phyloP scores from a whole-genome alignment of 116 monocot species.

The Iris pallida region DNA sequence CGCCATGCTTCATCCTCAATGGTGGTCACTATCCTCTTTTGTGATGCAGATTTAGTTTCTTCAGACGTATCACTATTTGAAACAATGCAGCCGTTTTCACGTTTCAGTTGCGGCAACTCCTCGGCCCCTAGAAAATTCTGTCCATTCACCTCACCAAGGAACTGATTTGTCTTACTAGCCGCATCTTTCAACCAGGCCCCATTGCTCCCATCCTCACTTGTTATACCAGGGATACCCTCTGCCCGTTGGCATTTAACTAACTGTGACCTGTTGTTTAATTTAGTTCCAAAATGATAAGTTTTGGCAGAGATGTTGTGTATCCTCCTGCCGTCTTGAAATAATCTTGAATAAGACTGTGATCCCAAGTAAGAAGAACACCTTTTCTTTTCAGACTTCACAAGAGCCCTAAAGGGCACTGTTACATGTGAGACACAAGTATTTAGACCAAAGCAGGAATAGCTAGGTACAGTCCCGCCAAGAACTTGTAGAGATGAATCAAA shows the following conservation, averaged over 20 bases:
- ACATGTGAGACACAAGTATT: conserved; percentile 19
- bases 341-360: conserved; percentile 2
- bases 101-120: conserved; percentile 5
- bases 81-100: conserved; percentile 18
- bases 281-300: background rate
- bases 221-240: conserved; percentile 22
- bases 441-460: conserved; percentile 16
- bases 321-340: conserved; percentile 4
- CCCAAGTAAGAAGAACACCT: conserved; percentile 6
- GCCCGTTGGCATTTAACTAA: conserved; percentile 13
- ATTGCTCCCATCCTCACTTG: conserved; percentile 31
- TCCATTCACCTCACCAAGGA: conserved; percentile 23
- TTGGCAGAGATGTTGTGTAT: background rate
- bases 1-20: conserved; percentile 89
- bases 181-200: conserved; percentile 38
- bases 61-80: conserved; percentile 15
- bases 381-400: conserved; percentile 19
- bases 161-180: conserved; percentile 24
- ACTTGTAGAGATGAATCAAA: conserved; percentile 26
- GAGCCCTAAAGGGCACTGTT: conserved; percentile 4
- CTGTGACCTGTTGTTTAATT: conserved; percentile 3
- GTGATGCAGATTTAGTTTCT: conserved; percentile 13
- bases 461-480: conserved; percentile 11
- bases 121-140: conserved; percentile 22
- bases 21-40: conserved; percentile 32